Base-by-base conservation (phyloP, 768 basidiomycete species). In the Leccinellum rugosiceps region DNA sequence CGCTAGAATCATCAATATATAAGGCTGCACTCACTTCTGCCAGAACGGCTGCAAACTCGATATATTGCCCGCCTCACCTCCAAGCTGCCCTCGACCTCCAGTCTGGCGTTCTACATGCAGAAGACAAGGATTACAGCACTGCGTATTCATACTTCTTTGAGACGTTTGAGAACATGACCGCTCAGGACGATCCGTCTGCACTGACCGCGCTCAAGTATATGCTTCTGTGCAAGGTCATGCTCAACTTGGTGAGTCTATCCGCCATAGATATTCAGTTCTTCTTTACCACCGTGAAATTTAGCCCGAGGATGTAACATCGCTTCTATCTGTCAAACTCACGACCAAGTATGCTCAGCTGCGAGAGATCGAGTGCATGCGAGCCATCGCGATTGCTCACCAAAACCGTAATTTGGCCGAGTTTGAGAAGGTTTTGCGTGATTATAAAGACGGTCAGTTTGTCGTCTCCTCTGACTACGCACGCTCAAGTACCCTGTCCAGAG, bases 141-240 rank as follows among this genome's bases (percentile, higher is more conserved):
- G 96, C 87, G 21, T 97, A 97, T 73, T 94, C 92, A 0, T 99
- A 98, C 76, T 98, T 98, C 75, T 94, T 92, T 64, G 96, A 98
- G 74, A 87, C 94, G 3, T 98, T 98, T 61, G 97, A 99, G 74
- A 94, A 87, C 52, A 78, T 94, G 62, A 84, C 84, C 43, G 71
- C 85, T 2, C 88, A 93, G 56, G 94, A 88, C 19, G 87, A 92
- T 61, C 82, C 84, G 1, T 66, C 73, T 35, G 93, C 94, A 1
- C 77, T 97, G 19, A 84, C 82, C 2, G 94, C 94, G 5, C 78
- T 99, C 62, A 98, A 99, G 74, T 98, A 99, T 74, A 97, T 98
- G 96, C 80, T 98, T 15, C 73, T 98, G 46, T 99, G 97, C 74
- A 98, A 99, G 72, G 88, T 99, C 69, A 99, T 99, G 96, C 78